Conservation (phyloP, 352 stramenopile genomes). For the Globisporangium rhizosaccharum region DNA sequence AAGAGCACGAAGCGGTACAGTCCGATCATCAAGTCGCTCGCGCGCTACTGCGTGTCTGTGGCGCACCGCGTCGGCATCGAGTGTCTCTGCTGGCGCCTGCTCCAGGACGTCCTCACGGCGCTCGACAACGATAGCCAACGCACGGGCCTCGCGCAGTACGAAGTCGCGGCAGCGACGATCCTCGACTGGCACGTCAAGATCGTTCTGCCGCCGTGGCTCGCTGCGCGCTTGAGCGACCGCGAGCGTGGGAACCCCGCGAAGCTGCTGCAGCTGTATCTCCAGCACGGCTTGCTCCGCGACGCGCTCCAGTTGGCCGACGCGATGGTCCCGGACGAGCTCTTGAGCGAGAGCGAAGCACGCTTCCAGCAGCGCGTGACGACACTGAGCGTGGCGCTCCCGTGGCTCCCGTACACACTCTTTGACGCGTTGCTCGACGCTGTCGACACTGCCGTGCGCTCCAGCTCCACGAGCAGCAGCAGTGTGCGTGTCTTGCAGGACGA, state of each 20-base stretch:
- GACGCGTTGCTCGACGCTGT: constrained; percentile 52
- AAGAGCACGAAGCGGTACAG: constrained; percentile 19
- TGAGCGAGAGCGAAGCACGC: constrained; percentile 27
- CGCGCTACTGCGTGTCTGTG: constrained; percentile 57
- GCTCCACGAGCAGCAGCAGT: constrained; percentile 1
- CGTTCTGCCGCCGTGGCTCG: constrained; percentile 53
- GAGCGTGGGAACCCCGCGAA: constrained; percentile 44
- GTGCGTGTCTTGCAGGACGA: constrained; percentile 21
- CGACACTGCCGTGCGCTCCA: constrained; percentile 27
- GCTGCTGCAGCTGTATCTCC: constrained; percentile 51
- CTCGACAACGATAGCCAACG: constrained; percentile 10
- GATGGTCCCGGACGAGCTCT: constrained; percentile 32
- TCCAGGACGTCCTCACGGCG: constrained; percentile 42
- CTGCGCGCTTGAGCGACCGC: constrained; percentile 28
- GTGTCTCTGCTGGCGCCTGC: constrained; percentile 48
- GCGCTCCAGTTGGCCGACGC: constrained; percentile 46
- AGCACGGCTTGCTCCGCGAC: constrained; percentile 59
- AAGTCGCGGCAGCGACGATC: constrained; percentile 52
- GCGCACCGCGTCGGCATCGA: constrained; percentile 30
- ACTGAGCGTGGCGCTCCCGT: constrained; percentile 29
- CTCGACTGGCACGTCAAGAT: constrained; percentile 64
- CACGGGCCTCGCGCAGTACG: constrained; percentile 24
- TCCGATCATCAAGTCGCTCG: constrained; percentile 58
- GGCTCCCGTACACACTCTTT: constrained; percentile 67
- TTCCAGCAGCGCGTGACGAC: constrained; percentile 35